Conservation (phyloP, 106 monocot species). For the Gastrodia elata region DNA sequence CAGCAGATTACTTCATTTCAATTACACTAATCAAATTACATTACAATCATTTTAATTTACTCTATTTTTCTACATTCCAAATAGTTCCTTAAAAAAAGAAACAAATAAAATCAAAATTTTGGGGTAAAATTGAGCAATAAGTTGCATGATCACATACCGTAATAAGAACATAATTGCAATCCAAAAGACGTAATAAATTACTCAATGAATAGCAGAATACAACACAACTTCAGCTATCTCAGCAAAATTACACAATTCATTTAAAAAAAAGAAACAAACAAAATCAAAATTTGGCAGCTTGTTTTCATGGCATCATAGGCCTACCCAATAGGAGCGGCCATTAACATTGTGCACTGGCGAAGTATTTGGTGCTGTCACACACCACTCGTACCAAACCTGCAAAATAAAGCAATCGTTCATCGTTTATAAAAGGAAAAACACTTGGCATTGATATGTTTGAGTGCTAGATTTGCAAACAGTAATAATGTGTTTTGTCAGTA, state of each 20-base stretch:
- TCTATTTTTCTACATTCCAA: too few relatives aligned
- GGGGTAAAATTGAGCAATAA: background rate
- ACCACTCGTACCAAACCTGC: slow-evolving; percentile 74
- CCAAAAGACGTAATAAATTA: background rate
- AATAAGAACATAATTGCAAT: background rate
- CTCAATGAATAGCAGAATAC: too few relatives aligned
- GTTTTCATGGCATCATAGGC: slow-evolving; percentile 17
- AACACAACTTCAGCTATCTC: too few relatives aligned
- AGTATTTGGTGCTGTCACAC: slow-evolving; percentile 31
- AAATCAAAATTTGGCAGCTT: background rate
- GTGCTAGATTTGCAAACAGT: too few relatives aligned
- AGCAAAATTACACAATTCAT: too few relatives aligned
- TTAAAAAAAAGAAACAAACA: background rate
- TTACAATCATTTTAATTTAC: too few relatives aligned
- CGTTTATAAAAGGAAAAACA: background rate
- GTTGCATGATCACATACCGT: background rate
- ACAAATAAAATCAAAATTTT: too few relatives aligned
- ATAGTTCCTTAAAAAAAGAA: too few relatives aligned
- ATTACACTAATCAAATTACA: too few relatives aligned
- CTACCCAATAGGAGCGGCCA: slow-evolving; percentile 64
- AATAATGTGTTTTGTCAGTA: too few relatives aligned
- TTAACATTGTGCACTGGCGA: slow-evolving; percentile 43
- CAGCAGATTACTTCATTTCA: too few relatives aligned
- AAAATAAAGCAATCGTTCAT: too few relatives aligned
- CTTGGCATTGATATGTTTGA: background rate